Evolutionary conservation across 495 filamentous ascomycete genomes (phyloP).

Genomic region (Penicillium roqueforti): DNA sequence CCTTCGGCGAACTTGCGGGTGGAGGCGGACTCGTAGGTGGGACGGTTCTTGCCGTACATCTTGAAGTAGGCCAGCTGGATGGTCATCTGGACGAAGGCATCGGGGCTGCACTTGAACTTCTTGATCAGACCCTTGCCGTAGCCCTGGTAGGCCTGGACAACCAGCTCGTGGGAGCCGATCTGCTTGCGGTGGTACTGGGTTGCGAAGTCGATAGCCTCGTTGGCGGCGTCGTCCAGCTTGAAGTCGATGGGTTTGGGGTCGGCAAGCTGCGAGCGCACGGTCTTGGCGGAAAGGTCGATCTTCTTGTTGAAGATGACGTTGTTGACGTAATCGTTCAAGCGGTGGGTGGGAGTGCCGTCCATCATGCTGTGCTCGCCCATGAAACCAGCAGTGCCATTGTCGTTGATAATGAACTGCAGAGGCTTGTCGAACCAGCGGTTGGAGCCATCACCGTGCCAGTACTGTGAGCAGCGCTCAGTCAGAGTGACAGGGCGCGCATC

Average conservation of each 20-base stretch:
- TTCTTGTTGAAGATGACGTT: conserved; percentile 85
- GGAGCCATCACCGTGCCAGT: conserved; percentile 95
- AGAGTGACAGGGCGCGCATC: conserved; percentile 89
- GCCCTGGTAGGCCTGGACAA: conserved; percentile 90
- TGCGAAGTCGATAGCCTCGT: conserved; percentile 72
- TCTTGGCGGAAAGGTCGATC: conserved; percentile 74
- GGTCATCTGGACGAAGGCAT: conserved; percentile 97
- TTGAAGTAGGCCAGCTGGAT: conserved; percentile 99
- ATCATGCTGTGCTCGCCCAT: conserved; percentile 99
- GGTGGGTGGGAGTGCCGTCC: conserved; percentile 97
- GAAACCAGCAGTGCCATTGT: conserved; percentile 97
- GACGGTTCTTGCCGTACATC: conserved; percentile 97
- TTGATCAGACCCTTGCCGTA: conserved; percentile 99
- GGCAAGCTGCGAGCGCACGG: conserved; percentile 75
- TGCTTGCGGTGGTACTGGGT: conserved; percentile 68
- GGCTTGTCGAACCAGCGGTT: conserved; percentile 99
- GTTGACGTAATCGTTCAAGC: conserved; percentile 91
- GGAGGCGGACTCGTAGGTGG: conserved; percentile 96
- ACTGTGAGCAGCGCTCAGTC: conserved; percentile 91
- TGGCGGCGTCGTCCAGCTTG: conserved; percentile 64
- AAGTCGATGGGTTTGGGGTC: conserved; percentile 77
- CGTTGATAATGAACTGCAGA: conserved; percentile 94
- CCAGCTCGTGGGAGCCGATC: conserved; percentile 83
- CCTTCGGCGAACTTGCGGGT: conserved; percentile 94
- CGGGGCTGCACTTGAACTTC: conserved; percentile 97